Percentiles rank a stretch among this genome's conserved stretches.
Evolutionary conservation across 169 alveolate species (phyloP).

Genomic region (Miamiensis avidus): DNA sequence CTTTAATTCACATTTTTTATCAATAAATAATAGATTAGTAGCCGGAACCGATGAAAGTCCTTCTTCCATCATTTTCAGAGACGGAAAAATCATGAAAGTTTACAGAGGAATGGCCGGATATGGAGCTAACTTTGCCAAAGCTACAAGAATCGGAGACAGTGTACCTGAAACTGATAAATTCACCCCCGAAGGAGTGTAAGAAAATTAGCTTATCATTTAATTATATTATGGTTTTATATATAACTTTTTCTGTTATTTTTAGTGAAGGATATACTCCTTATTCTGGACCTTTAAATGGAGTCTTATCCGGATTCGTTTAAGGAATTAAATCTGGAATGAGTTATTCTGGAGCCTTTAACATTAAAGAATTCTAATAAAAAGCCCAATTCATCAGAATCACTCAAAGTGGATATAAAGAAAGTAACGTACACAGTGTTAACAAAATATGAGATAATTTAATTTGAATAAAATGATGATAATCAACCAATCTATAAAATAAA

Average conservation of each 20-base stretch:
- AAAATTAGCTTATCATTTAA: no score
- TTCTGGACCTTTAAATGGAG: slow-evolving; percentile 42
- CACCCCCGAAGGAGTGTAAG: slow-evolving; percentile 51
- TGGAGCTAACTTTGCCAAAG: slow-evolving; percentile 54
- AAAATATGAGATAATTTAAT: no score
- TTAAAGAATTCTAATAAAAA: slow-evolving; percentile 25
- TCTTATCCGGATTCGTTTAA: slow-evolving; percentile 21
- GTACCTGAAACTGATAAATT: slow-evolving; percentile 37
- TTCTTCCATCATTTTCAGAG: slow-evolving; percentile 39
- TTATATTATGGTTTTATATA: no score
- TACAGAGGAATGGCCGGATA: slow-evolving; percentile 62
- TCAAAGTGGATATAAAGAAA: slow-evolving; percentile 27
- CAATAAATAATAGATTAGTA: slow-evolving; percentile 24
- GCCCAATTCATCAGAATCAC: slow-evolving; percentile 41
- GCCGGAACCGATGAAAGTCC: slow-evolving; percentile 53
- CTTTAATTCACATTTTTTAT: no score
- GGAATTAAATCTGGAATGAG: slow-evolving; percentile 53
- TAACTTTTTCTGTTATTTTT: no score
- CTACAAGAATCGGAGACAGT: slow-evolving; percentile 37
- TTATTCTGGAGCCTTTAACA: slow-evolving; percentile 46
- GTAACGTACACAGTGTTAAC: slow-evolving; percentile 46
- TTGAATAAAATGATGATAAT: no score
- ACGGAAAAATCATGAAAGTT: slow-evolving; percentile 43
- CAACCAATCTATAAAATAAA: no score
- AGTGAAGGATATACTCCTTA: slow-evolving; percentile 50